phyloP scores from a whole-genome alignment of 805 yeast genomes.

The Saccharomycopsis fodiens region DNA sequence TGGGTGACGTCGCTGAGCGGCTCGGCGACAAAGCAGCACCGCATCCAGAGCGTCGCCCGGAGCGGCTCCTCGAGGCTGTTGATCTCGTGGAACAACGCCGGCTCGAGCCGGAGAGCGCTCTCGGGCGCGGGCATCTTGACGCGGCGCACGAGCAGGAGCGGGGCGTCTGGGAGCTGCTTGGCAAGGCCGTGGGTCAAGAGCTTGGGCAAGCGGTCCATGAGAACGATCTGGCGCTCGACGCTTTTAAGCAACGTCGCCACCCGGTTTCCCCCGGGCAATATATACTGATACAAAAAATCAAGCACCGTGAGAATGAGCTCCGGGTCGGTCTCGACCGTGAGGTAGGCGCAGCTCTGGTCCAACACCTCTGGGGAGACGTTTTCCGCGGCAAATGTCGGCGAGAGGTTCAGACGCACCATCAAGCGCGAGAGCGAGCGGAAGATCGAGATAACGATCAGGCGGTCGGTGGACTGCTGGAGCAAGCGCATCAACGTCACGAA shows the following conservation, averaged over 20 bases:
- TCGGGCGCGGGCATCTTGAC: slow-evolving; percentile 59
- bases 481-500: slow-evolving; percentile 48
- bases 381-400: slow-evolving; percentile 36
- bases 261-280: slow-evolving; percentile 55
- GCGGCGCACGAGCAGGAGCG: slow-evolving; percentile 41
- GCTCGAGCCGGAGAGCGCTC: slow-evolving; percentile 53
- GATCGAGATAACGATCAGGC: slow-evolving; percentile 59
- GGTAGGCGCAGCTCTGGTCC: slow-evolving; percentile 46
- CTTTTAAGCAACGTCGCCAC: slow-evolving; percentile 43
- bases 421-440: slow-evolving; percentile 75
- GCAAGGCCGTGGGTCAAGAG: slow-evolving; percentile 44
- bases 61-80: slow-evolving; percentile 71
- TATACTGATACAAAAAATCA: slow-evolving; percentile 76
- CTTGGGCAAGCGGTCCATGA: slow-evolving; percentile 55
- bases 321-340: slow-evolving; percentile 57
- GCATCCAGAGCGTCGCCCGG: slow-evolving; percentile 90
- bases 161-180: slow-evolving; percentile 29
- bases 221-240: slow-evolving; percentile 40
- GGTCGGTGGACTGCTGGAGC: slow-evolving; percentile 50
- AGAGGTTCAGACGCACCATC: slow-evolving; percentile 48
- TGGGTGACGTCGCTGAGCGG: slow-evolving; percentile 85
- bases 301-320: slow-evolving; percentile 68
- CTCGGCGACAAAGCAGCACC: slow-evolving; percentile 79
- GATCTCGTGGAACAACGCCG: slow-evolving; percentile 50
- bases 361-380: slow-evolving; percentile 40